These are phyloP conservation scores for Biscogniauxia marginata DNA, from an alignment of 2,329 filamentous ascomycete genomes.

Conservation along the genomic window DNA sequence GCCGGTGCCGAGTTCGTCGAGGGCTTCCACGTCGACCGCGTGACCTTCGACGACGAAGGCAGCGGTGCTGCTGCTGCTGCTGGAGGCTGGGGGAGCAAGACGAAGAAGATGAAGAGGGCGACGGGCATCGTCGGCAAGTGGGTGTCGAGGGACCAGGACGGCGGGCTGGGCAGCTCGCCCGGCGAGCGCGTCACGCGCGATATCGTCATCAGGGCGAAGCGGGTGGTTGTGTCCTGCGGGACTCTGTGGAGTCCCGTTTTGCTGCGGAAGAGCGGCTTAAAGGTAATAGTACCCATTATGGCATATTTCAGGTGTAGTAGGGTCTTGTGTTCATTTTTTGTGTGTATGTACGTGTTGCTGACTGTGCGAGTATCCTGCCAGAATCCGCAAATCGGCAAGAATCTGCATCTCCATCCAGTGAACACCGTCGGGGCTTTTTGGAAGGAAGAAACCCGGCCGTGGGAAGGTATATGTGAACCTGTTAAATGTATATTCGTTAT, in stretches of 20 bases:
- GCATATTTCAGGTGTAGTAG: too few relatives aligned
- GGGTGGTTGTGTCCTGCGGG: constrained; percentile 76
- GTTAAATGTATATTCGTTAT: too few relatives aligned
- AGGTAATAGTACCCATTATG: too few relatives aligned
- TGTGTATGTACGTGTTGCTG: too few relatives aligned
- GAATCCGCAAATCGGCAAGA: constrained; percentile 78
- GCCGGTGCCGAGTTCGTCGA: constrained; percentile 68
- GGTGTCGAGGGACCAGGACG: constrained; percentile 66
- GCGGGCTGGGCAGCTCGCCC: constrained; percentile 51
- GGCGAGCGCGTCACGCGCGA: constrained; percentile 51
- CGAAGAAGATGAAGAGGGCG: constrained; percentile 46
- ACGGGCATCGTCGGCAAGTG: constrained; percentile 73
- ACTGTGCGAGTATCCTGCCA: constrained; percentile 25
- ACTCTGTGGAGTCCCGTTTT: constrained; percentile 75
- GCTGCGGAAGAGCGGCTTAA: constrained; percentile 74
- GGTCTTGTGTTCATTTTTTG: too few relatives aligned
- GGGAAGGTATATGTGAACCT: constrained; percentile 47
- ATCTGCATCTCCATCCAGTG: constrained; percentile 80
- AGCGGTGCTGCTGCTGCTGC: too few relatives aligned
- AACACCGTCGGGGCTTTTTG: constrained; percentile 60
- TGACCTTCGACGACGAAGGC: constrained; percentile 55
- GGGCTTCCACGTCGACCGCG: constrained; percentile 58
- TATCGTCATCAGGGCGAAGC: constrained; percentile 74
- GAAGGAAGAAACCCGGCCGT: constrained; percentile 66
- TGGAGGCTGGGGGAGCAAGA: neutral